These are phyloP conservation scores for Volvox reticuliferus DNA, from an alignment of 139 green algal species.

Conservation along the genomic window DNA sequence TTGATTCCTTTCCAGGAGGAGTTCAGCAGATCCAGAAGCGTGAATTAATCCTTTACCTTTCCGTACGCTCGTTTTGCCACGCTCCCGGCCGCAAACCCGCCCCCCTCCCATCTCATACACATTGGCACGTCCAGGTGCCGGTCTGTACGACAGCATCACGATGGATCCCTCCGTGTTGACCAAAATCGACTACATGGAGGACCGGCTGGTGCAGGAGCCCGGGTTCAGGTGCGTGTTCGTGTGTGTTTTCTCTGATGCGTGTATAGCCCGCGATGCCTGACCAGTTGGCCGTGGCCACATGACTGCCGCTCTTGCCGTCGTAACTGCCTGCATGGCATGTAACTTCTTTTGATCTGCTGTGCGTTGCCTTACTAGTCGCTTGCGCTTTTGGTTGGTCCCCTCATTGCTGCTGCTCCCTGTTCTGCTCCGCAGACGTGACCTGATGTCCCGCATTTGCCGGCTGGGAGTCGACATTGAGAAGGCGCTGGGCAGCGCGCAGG, in stretches of 20 bases:
- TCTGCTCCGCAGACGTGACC: slow-evolving; percentile 42
- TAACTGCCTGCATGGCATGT: no score
- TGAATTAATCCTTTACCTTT: no score
- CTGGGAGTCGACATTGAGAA: slow-evolving; percentile 90
- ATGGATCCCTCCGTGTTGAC: slow-evolving; percentile 84
- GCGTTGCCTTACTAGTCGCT: neutral
- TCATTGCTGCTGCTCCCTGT: neutral
- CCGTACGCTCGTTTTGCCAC: no score
- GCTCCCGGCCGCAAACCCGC: no score
- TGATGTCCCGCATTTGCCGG: slow-evolving; percentile 72
- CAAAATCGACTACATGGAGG: slow-evolving; percentile 83
- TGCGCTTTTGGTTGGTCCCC: neutral
- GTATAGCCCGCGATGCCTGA: no score
- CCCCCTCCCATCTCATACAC: no score
- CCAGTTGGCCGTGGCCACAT: no score
- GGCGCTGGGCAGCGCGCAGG: slow-evolving; percentile 75
- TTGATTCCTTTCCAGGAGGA: no score
- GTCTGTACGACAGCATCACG: slow-evolving; percentile 95
- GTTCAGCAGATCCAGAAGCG: no score
- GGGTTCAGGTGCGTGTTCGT: slow-evolving; percentile 64
- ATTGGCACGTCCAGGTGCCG: slow-evolving; percentile 74
- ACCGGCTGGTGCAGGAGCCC: slow-evolving; percentile 85
- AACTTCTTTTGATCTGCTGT: no score
- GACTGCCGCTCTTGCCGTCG: no score
- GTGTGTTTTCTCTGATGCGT: no score